Conservation (phyloP, 768 basidiomycete genomes). For the Guyanaporus albipodus region DNA sequence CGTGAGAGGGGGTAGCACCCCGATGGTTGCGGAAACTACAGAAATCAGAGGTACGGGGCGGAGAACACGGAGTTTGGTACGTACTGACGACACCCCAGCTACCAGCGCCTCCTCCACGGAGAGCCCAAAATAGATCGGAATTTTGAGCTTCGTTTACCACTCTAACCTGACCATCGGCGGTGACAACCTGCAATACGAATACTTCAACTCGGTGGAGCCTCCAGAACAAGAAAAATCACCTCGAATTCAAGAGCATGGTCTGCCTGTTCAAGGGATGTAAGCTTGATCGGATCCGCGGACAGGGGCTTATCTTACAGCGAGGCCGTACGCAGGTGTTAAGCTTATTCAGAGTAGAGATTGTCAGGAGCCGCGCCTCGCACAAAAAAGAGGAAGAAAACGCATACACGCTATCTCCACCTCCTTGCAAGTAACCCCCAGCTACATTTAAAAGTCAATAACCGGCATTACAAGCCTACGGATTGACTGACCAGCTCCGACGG, state of each 20-base stretch:
- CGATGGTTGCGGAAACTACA: conserved; percentile 19
- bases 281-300: background rate
- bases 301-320: conserved; percentile 29
- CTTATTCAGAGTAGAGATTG: background rate
- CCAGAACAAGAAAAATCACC: conserved; percentile 2
- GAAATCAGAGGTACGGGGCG: background rate
- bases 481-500: conserved; percentile 17
- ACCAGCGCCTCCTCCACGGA: conserved; percentile 51
- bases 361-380: background rate
- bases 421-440: conserved; percentile 49
- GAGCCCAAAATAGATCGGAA: conserved; percentile 51
- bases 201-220: background rate
- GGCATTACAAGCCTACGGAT: background rate
- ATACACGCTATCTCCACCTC: conserved; percentile 43
- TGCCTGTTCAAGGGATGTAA: conserved; percentile 26
- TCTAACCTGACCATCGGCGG: conserved; percentile 36
- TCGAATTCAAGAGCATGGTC: conserved; percentile 46
- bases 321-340: conserved; percentile 39
- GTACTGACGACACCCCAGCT: conserved; percentile 44
- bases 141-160: conserved; percentile 40
- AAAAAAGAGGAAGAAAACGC: background rate
- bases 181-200: conserved; percentile 30
- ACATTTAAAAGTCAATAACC: background rate
- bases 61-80: background rate
- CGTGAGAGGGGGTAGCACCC: conserved; percentile 4